Evolutionary conservation across 2,329 filamentous ascomycete genomes (phyloP).

Genomic region (Rutstroemia sp.): DNA sequence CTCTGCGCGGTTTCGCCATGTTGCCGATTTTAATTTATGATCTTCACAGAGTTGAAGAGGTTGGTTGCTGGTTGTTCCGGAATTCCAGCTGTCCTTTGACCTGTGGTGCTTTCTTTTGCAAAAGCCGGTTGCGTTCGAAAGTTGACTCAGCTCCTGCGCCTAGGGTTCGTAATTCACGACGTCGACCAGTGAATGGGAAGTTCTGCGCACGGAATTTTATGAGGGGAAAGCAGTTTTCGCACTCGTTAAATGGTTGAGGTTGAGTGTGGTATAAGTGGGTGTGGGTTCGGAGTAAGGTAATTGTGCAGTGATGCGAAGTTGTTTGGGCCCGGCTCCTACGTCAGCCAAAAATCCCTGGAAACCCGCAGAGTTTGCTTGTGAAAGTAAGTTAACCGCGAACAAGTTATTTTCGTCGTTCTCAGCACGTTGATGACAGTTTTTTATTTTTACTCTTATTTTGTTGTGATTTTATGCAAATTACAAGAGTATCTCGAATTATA

Average conservation of each 20-base stretch:
- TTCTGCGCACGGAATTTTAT: too few species aligned
- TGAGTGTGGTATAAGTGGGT: neutral
- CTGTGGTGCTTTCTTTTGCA: neutral
- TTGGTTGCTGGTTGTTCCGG: too few species aligned
- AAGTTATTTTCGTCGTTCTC: too few species aligned
- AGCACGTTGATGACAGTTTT: too few species aligned
- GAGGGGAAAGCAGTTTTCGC: neutral
- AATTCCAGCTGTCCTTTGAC: neutral
- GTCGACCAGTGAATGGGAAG: too few species aligned
- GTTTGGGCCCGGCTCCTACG: neutral
- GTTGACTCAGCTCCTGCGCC: neutral
- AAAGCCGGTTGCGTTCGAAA: conserved; percentile 4
- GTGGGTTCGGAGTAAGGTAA: neutral
- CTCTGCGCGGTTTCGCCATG: conserved; percentile 42
- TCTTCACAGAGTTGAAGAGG: neutral
- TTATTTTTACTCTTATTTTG: too few species aligned
- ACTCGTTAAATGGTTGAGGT: neutral
- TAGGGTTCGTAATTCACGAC: neutral
- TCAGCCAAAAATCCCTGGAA: conserved; percentile 7
- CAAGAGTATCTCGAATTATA: too few species aligned
- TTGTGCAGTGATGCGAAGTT: conserved; percentile 1
- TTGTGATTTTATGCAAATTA: too few species aligned
- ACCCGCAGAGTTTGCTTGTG: conserved; percentile 6
- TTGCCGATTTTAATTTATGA: conserved; percentile 5
- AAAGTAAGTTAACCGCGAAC: neutral